Percentiles rank a stretch among this genome's conserved stretches.
These are phyloP conservation scores for Canavalia gladiata DNA, from an alignment of 306 rosid species.

Conservation along the genomic window DNA sequence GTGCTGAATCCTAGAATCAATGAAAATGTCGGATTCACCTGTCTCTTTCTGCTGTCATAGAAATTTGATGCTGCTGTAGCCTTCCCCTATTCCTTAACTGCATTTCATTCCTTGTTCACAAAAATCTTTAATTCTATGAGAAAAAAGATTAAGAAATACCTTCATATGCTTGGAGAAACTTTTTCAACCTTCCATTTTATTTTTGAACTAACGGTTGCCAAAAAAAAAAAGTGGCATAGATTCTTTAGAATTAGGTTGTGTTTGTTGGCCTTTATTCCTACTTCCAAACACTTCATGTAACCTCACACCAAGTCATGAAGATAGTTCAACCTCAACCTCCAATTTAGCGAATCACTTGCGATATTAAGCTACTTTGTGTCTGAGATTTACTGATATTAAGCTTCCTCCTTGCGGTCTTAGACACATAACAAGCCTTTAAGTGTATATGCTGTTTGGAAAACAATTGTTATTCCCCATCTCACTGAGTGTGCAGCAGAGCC, in stretches of 20 bases:
- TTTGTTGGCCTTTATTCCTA: neutral
- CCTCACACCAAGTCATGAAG: too few species aligned
- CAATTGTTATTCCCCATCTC: neutral
- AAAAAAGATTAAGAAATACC: neutral
- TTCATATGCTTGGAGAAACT: neutral
- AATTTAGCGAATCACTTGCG: too few species aligned
- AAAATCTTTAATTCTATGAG: neutral
- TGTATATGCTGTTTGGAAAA: neutral
- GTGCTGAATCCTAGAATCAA: neutral
- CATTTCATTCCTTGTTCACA: neutral
- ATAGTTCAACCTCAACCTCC: too few species aligned
- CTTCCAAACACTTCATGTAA: neutral
- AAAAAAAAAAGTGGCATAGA: too few species aligned
- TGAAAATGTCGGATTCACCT: neutral
- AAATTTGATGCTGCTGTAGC: neutral
- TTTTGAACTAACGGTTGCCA: too few species aligned
- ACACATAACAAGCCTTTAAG: neutral
- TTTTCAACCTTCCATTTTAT: too few species aligned
- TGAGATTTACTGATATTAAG: too few species aligned
- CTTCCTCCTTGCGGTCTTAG: neutral
- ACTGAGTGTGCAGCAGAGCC: neutral
- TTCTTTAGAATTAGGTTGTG: neutral
- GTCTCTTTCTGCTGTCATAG: neutral
- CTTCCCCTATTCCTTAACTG: neutral
- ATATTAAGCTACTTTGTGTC: neutral